Base-by-base conservation (phyloP, 805 yeast species). In the Geotrichum ghanense region DNA sequence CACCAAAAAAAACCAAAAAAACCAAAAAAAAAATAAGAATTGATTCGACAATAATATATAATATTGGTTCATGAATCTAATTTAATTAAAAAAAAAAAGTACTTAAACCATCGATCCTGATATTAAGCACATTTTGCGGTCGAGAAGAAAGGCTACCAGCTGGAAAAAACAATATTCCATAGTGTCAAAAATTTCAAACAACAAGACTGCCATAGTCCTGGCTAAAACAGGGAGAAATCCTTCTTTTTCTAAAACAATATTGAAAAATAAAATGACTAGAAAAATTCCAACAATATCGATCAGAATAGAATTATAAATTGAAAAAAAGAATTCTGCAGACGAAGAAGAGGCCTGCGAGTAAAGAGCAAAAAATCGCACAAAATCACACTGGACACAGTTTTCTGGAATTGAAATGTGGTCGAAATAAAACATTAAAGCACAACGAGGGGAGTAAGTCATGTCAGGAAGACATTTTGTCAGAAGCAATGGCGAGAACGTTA, bases 391-490 rank as follows among this genome's bases (percentile, higher is more conserved):
- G 12, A 7, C 12, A 12, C 27, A 7, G 27, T 12, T 7, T 7
- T 24, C 12, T 24, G 27, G 12, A 24, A 7, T 24, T 7, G 7
- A 7, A 24, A 7, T 24, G 27, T 7, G 27, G 12, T 7, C 27
- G 27, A 7, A 12, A 7, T 24, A 24, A 12, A 24, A 7, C 27
- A 12, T 24, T 7, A 24, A 12, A 24, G 5, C 19, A 31, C 7
- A 6, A 31, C 12, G 5, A 31, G 5, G 37, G 37, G 37, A 31
- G 37, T 31, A n/a, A 31, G 37, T 10, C 12, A 31, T 31, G 37
- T 31, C 37, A 31, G 37, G 37, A 31, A 31, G 37, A 31, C 37
- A 31, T 31, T 31, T 31, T 31, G 37, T 31, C 37, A n/a, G 37
- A 31, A n/a, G 37, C 12, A 31, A 31, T 31, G 14, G 12, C 19